These are phyloP conservation scores for Hibiscus tridactylites DNA, from an alignment of 345 rosid genomes.

Conservation along the genomic window DNA sequence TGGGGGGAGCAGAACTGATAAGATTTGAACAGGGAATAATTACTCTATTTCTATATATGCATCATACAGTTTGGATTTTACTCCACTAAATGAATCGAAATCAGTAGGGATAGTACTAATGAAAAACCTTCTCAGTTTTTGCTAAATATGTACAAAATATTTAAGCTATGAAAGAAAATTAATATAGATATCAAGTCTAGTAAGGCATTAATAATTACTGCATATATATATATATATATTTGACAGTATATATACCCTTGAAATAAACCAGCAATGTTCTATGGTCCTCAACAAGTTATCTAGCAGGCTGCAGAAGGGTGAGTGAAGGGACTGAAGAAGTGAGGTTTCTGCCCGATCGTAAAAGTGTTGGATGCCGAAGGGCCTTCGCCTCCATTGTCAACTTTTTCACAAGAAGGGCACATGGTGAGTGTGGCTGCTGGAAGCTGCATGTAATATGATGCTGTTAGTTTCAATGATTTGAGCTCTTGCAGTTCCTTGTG, in stretches of 20 bases:
- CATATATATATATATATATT: background rate
- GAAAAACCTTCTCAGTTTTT: background rate
- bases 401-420: constrained; percentile 33
- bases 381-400: constrained; percentile 13
- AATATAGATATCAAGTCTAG: background rate
- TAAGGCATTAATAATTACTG: background rate
- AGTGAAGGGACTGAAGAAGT: constrained; percentile 6
- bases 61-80: background rate
- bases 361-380: background rate
- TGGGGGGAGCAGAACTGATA: background rate
- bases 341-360: background rate
- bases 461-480: constrained; percentile 16
- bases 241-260: background rate
- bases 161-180: background rate
- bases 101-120: background rate
- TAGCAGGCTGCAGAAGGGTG: constrained; percentile 14
- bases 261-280: background rate
- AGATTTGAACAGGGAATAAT: background rate
- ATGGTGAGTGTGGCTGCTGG: constrained; percentile 27
- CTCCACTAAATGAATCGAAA: background rate
- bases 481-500: constrained; percentile 49
- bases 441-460: constrained; percentile 18
- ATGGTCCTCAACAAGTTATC: background rate
- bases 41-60: constrained; percentile 2
- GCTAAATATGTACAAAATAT: background rate